These are phyloP conservation scores for Fusarium sp. DNA, from an alignment of 2,329 filamentous ascomycete species.

Conservation along the genomic window DNA sequence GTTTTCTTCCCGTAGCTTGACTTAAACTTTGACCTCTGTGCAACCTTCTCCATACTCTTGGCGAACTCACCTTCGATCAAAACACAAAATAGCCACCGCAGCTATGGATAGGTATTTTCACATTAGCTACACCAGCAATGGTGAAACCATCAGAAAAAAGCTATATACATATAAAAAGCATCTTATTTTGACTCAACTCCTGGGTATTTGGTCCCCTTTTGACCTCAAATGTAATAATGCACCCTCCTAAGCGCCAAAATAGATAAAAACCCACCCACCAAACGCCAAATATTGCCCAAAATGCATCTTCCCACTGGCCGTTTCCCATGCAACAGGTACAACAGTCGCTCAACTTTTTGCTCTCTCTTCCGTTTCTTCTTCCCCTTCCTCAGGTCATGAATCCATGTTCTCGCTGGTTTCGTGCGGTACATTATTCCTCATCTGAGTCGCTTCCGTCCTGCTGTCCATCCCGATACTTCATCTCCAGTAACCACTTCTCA, in stretches of 20 bases:
- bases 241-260: conserved; percentile 19
- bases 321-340: conserved; percentile 24
- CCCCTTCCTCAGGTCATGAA: neutral
- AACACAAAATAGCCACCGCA: neutral
- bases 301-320: conserved; percentile 17
- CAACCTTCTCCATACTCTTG: conserved; percentile 34
- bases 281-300: conserved; percentile 24
- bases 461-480: conserved; percentile 59
- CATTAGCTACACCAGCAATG: neutral
- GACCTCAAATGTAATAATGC: conserved; percentile 34
- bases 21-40: conserved; percentile 26
- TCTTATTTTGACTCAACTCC: conserved; percentile 26
- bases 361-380: neutral
- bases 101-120: neutral
- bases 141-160: neutral
- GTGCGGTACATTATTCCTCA: conserved; percentile 11
- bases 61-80: conserved; percentile 4
- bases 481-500: conserved; percentile 81
- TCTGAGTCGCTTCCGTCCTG: conserved; percentile 41
- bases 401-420: neutral
- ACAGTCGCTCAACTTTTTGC: conserved; percentile 31
- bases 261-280: conserved; percentile 17
- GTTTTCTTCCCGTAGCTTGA: conserved; percentile 18
- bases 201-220: conserved; percentile 38
- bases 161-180: neutral